Conservation (phyloP, 2,329 filamentous ascomycete species). For the Penicillium sp. region DNA sequence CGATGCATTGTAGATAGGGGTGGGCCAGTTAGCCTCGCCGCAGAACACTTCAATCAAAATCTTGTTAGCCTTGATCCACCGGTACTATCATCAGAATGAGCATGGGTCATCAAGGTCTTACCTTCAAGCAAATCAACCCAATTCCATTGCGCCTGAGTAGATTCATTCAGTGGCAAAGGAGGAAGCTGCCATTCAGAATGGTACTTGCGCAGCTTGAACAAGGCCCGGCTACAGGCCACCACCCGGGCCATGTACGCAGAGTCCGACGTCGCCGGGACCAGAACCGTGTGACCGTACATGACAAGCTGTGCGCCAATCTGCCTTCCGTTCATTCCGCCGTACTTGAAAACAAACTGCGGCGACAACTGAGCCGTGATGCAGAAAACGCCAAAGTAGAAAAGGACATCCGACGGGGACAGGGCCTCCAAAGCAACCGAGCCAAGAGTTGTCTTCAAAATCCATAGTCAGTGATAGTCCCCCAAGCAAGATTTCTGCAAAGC, state of each 20-base stretch:
- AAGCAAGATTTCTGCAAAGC: neutral
- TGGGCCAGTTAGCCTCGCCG: neutral
- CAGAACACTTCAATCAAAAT: conserved; percentile 32
- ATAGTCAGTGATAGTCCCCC: neutral
- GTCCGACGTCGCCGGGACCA: conserved; percentile 17
- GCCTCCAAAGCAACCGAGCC: neutral
- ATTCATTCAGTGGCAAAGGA: conserved; percentile 30
- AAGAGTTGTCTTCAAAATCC: neutral
- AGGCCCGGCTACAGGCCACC: conserved; percentile 36
- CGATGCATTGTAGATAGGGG: conserved; percentile 4
- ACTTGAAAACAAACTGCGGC: conserved; percentile 35
- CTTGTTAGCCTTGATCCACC: neutral
- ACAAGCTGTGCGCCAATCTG: conserved; percentile 34
- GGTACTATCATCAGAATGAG: neutral
- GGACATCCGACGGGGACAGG: conserved; percentile 4
- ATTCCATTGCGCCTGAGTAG: conserved; percentile 30
- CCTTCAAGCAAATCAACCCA: conserved; percentile 40
- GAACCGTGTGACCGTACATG: conserved; percentile 39
- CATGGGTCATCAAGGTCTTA: conserved; percentile 19
- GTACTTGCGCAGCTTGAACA: conserved; percentile 33
- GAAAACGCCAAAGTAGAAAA: conserved; percentile 44
- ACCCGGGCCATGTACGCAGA: conserved; percentile 32
- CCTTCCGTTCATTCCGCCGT: conserved; percentile 19
- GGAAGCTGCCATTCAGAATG: conserved; percentile 39
- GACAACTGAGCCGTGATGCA: conserved; percentile 33